phyloP scores from a whole-genome alignment of 1,284 basidiomycete genomes.

The Coniophora puteana region DNA sequence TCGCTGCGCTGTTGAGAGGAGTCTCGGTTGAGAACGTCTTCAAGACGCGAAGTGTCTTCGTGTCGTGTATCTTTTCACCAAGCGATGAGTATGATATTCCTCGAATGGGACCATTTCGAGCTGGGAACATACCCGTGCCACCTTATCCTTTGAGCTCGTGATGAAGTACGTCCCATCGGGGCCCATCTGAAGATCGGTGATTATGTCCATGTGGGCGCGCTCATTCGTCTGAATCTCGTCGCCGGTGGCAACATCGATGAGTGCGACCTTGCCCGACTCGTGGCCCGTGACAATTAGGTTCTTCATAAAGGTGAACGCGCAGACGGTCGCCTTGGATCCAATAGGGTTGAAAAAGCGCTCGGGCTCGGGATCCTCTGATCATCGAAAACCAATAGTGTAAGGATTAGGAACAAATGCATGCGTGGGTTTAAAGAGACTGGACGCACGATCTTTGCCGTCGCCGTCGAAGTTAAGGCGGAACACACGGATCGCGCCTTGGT shows the following conservation, averaged over 20 bases:
- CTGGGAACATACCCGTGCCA: slow-evolving; percentile 70
- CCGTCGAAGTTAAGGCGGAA: slow-evolving; percentile 84
- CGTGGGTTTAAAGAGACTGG: background rate
- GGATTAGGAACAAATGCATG: slow-evolving; percentile 4
- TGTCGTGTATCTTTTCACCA: slow-evolving; percentile 82
- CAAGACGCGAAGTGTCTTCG: slow-evolving; percentile 84
- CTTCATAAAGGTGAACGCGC: slow-evolving; percentile 82
- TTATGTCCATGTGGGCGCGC: slow-evolving; percentile 78
- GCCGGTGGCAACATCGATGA: slow-evolving; percentile 87
- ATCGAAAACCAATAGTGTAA: slow-evolving; percentile 1
- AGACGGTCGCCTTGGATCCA: slow-evolving; percentile 94
- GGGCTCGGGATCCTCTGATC: slow-evolving; percentile 75
- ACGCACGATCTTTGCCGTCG: slow-evolving; percentile 69
- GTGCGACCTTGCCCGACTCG: slow-evolving; percentile 91
- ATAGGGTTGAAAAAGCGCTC: slow-evolving; percentile 81
- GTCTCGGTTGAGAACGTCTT: slow-evolving; percentile 95
- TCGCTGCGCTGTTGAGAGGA: slow-evolving; percentile 91
- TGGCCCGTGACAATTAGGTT: slow-evolving; percentile 89
- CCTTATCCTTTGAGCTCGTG: slow-evolving; percentile 97
- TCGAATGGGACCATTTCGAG: background rate
- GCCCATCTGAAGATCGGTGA: slow-evolving; percentile 93
- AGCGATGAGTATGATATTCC: slow-evolving; percentile 2
- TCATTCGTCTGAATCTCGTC: slow-evolving; percentile 82
- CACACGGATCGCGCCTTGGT: slow-evolving; percentile 83
- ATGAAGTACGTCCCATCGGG: slow-evolving; percentile 93